Base-by-base conservation (phyloP, 176 grass and related monocot species). In the Bromus sterilis region DNA sequence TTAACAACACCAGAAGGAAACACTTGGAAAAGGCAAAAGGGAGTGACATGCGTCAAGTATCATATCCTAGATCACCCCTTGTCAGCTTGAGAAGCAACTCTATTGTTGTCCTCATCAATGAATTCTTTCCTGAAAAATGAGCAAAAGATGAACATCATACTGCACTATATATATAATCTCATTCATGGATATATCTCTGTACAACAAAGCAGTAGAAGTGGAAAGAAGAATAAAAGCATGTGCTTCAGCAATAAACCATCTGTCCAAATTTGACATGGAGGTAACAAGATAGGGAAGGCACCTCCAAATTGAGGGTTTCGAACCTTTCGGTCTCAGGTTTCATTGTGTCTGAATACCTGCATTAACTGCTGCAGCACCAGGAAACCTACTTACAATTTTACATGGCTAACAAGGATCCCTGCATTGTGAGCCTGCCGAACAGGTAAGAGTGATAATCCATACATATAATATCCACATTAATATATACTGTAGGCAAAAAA, bases 341-440 rank as follows among this genome's bases (percentile, higher is more conserved):
- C 70, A 98, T 90, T 87, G 92, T 94, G 26, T 98, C 88, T 34
- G 95, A 94, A 85, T 98, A 98, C 85, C 95, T 98, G 66, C 66
- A 91, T 4, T n/a, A n/a, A n/a, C n/a, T n/a, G n/a, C n/a, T n/a
- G n/a, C n/a, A n/a, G n/a, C n/a, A 44, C 12, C 42, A 44, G 1
- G 42, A 15, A 15, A 44, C 12, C 12, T 15, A 5, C 14, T 44
- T 44, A 44, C 42, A 44, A 44, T 5, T 44, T 44, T 15, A 44
- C 42, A 44, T 44, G 42, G 42, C 13, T 14, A 44, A 44, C 42
- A 44, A 44, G 42, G 10, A 44, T 44, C 42, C 10, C 42, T n/a
- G n/a, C n/a, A n/a, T n/a, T n/a, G n/a, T n/a, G n/a, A n/a, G n/a
- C n/a, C n/a, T n/a, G n/a, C n/a, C n/a, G n/a, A n/a, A n/a, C n/a